Evolutionary conservation across 805 yeast species (phyloP).

Genomic region (Saturnispora dispora): DNA sequence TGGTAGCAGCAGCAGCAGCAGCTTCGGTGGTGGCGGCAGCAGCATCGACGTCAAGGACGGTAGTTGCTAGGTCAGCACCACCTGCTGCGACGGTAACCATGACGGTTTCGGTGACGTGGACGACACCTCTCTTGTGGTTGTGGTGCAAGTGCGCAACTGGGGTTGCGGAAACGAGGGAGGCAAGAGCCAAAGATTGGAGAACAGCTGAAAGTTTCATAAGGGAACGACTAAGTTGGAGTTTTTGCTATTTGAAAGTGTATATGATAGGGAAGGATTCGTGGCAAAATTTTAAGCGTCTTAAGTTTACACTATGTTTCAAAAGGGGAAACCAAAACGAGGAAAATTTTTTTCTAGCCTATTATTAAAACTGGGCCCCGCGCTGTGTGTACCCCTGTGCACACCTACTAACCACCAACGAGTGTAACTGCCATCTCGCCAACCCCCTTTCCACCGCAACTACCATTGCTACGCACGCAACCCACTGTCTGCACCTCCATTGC

Average conservation of each 20-base stretch:
- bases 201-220: conserved; percentile 26
- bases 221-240: conserved; percentile 11
- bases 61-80: conserved; percentile 21
- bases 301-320: neutral
- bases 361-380: neutral
- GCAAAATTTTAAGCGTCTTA: neutral
- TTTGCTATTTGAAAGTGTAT: neutral
- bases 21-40: conserved; percentile 34
- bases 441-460: too few species aligned
- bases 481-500: too few species aligned
- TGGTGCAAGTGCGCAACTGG: conserved; percentile 57
- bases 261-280: neutral
- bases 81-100: conserved; percentile 37
- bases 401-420: too few species aligned
- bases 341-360: too few species aligned
- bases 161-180: conserved; percentile 45
- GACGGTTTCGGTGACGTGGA: conserved; percentile 40
- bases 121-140: conserved; percentile 45
- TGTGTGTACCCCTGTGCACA: too few species aligned
- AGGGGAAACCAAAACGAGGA: neutral
- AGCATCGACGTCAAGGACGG: neutral
- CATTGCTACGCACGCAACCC: too few species aligned
- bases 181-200: conserved; percentile 28
- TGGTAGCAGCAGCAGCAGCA: conserved; percentile 37
- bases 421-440: too few species aligned